Conservation (phyloP, 345 rosid genomes). For the Zanthoxylum bungeanum region DNA sequence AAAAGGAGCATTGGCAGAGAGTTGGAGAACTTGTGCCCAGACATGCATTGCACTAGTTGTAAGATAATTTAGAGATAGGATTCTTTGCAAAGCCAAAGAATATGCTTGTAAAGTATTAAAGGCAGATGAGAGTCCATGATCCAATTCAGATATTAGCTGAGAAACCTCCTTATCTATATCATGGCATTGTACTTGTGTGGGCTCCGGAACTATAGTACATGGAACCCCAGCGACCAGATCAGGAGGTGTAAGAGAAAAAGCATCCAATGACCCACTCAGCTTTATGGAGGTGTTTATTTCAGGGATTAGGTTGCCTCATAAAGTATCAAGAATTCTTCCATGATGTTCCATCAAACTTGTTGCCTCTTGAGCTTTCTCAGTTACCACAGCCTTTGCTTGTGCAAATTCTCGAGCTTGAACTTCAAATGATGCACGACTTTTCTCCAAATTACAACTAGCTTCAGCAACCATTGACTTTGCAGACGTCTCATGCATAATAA, state of each 20-base stretch:
- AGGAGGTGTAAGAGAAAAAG: constrained; percentile 75
- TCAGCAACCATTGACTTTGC: constrained; percentile 81
- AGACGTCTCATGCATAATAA: constrained; percentile 68
- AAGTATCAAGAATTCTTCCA: constrained; percentile 76
- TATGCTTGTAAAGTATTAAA: constrained; percentile 59
- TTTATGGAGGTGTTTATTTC: constrained; percentile 50
- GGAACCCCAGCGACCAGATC: constrained; percentile 79
- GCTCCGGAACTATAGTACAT: constrained; percentile 87
- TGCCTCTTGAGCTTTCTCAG: constrained; percentile 88
- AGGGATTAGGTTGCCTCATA: constrained; percentile 62
- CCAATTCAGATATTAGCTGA: constrained; percentile 61
- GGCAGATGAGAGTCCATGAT: constrained; percentile 65
- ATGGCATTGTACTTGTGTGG: constrained; percentile 80
- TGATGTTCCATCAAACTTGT: constrained; percentile 80
- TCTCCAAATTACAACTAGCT: constrained; percentile 64
- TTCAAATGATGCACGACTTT: constrained; percentile 60
- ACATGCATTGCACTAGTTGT: constrained; percentile 68
- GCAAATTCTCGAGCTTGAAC: constrained; percentile 76
- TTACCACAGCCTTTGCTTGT: constrained; percentile 61
- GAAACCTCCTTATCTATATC: constrained; percentile 81
- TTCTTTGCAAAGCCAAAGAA: constrained; percentile 74
- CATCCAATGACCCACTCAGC: constrained; percentile 43
- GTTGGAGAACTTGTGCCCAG: constrained; percentile 78
- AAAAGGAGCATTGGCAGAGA: constrained; percentile 66
- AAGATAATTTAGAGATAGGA: constrained; percentile 75